A percentile compares a stretch with the other conserved stretches of the same genome.
Evolutionary conservation across 257 asterid genomes (phyloP).

Genomic region (Penstemon newberryi): DNA sequence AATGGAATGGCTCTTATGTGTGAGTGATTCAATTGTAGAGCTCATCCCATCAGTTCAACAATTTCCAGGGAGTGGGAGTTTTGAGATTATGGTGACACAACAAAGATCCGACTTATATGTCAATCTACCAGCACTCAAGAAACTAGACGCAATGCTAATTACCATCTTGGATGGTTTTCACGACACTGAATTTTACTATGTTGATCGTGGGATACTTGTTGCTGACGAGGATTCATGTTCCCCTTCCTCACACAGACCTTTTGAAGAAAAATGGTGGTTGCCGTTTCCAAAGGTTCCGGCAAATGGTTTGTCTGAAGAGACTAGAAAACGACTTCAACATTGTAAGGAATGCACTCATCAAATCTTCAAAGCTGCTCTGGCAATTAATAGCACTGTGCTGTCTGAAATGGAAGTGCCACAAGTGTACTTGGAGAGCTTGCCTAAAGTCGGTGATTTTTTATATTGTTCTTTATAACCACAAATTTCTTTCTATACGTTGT

Average conservation of each 20-base stretch:
- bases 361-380: constrained; percentile 77
- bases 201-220: constrained; percentile 66
- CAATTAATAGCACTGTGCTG: constrained; percentile 68
- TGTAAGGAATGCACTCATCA: constrained; percentile 84
- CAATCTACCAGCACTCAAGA: constrained; percentile 88
- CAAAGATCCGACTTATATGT: constrained; percentile 71
- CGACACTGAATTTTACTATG: constrained; percentile 69
- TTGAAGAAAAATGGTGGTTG: constrained; percentile 92
- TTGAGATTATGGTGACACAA: constrained; percentile 83
- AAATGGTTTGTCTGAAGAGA: constrained; percentile 60
- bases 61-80: constrained; percentile 67
- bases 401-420: constrained; percentile 82
- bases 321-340: constrained; percentile 63
- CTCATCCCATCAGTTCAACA: constrained; percentile 84
- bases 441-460: constrained; percentile 54
- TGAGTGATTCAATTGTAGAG: constrained; percentile 86
- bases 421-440: constrained; percentile 69
- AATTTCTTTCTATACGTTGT: not conserved
- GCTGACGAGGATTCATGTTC: constrained; percentile 50
- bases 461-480: not conserved
- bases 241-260: constrained; percentile 54
- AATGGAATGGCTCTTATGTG: constrained; percentile 94
- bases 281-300: constrained; percentile 88
- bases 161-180: constrained; percentile 75
- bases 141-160: constrained; percentile 69